Evolutionary conservation across 202 grass and related monocot species (phyloP).

Genomic region (Sporobolus alterniflorus): DNA sequence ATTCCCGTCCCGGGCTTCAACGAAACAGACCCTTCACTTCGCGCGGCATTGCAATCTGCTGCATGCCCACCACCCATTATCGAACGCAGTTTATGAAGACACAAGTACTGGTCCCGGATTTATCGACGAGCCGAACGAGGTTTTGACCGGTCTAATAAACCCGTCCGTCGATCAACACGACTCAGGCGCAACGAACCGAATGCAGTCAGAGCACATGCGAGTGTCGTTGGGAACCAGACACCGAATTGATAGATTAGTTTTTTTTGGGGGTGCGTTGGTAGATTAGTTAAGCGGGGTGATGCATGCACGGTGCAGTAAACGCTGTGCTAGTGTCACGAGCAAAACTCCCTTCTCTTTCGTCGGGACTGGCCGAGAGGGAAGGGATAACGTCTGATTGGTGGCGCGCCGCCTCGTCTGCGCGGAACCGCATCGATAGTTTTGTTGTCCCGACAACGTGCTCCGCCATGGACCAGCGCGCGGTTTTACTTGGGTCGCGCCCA

Average conservation of each 20-base stretch:
- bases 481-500: conserved; percentile 3
- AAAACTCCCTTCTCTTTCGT: too few species aligned
- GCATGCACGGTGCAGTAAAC: background rate
- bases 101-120: conserved; percentile 8
- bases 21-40: background rate
- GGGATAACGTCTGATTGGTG: too few species aligned
- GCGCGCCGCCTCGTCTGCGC: background rate
- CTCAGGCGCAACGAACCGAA: background rate
- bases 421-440: conserved; percentile 11
- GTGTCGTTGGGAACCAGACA: conserved; percentile 31
- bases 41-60: background rate
- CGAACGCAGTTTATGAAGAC: background rate
- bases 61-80: background rate
- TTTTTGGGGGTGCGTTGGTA: too few species aligned
- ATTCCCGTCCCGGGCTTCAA: conserved; percentile 3
- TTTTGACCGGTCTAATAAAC: conserved; percentile 23
- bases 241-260: conserved; percentile 1
- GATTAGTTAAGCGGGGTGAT: too few species aligned
- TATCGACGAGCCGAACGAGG: conserved; percentile 9
- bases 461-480: conserved; percentile 13
- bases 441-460: background rate
- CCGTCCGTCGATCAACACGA: background rate
- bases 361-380: too few species aligned
- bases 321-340: background rate
- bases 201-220: conserved; percentile 15